A percentile compares a stretch with the other conserved stretches of the same genome.
Evolutionary conservation across 371 early-diverging fungal genomes (phyloP).

Genomic region (Chytridium lagenaria): DNA sequence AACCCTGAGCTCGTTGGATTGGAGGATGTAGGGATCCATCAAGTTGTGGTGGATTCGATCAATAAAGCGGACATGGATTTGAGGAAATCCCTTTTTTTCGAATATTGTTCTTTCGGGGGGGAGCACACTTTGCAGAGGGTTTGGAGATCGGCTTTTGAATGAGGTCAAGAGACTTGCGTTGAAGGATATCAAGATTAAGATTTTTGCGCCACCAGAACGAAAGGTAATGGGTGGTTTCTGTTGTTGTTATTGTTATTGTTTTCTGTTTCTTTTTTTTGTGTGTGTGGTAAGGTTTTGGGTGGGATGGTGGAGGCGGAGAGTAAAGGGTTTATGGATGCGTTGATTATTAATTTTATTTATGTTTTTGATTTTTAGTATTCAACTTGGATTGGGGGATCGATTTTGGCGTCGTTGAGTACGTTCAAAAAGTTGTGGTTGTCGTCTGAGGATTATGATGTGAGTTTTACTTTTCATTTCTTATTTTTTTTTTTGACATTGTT

Average conservation of each 20-base stretch:
- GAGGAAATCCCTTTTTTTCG: conserved; percentile 80
- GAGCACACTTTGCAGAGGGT: conserved; percentile 84
- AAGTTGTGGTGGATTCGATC: conserved; percentile 88
- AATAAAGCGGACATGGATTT: conserved; percentile 90
- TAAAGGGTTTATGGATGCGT: too few species aligned
- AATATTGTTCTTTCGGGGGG: conserved; percentile 95
- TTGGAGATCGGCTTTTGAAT: conserved; percentile 89
- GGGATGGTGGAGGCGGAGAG: too few species aligned
- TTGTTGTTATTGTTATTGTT: background rate
- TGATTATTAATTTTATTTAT: too few species aligned
- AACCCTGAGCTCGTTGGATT: conserved; percentile 85
- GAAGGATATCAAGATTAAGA: conserved; percentile 90
- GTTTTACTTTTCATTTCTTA: background rate
- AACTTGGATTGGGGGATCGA: conserved; percentile 98
- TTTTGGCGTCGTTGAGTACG: conserved; percentile 78
- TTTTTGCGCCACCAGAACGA: conserved; percentile 95
- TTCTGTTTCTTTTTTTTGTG: too few species aligned
- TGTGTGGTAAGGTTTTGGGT: too few species aligned
- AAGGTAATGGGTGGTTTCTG: conserved; percentile 50
- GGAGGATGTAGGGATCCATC: conserved; percentile 90
- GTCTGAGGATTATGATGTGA: conserved; percentile 59
- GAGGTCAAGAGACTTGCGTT: conserved; percentile 86
- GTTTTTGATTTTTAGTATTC: conserved; percentile 80
- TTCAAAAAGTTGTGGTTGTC: conserved; percentile 65
- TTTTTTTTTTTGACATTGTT: too few species aligned